Percentiles rank a stretch among this genome's conserved stretches.
Conservation (phyloP, 2,329 filamentous ascomycete genomes). For the Monosporascus cannonballus region DNA sequence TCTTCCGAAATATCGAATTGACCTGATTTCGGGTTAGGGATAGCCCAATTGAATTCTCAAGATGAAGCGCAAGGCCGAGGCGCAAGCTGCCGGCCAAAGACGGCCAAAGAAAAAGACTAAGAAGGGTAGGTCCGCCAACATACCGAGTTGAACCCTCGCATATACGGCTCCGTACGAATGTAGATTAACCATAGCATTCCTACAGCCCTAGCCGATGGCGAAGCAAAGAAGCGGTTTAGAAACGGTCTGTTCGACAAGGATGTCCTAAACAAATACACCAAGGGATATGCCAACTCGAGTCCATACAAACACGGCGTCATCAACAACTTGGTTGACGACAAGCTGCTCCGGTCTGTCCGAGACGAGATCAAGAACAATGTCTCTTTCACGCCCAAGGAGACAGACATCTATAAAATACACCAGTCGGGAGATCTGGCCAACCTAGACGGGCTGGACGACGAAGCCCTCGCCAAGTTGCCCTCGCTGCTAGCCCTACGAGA, state of each 20-base stretch:
- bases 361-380: slow-evolving; percentile 85
- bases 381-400: slow-evolving; percentile 96
- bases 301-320: slow-evolving; percentile 95
- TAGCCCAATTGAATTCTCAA: slow-evolving; percentile 20
- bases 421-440: slow-evolving; percentile 97
- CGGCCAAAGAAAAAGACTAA: slow-evolving; percentile 47
- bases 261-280: slow-evolving; percentile 52
- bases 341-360: slow-evolving; percentile 79
- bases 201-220: slow-evolving; percentile 41
- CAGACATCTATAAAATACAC: slow-evolving; percentile 99
- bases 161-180: not conserved
- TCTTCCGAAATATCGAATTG: no score
- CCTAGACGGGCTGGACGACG: slow-evolving; percentile 85
- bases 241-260: slow-evolving; percentile 58
- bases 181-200: slow-evolving; percentile 3
- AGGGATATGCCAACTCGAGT: slow-evolving; percentile 55
- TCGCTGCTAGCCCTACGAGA: slow-evolving; percentile 90
- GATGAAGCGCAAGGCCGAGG: slow-evolving; percentile 57
- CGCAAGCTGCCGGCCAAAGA: slow-evolving; percentile 35
- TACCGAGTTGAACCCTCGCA: not conserved
- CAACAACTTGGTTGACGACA: slow-evolving; percentile 68
- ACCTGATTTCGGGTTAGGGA: not conserved
- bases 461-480: slow-evolving; percentile 77
- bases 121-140: slow-evolving; percentile 26
- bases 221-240: slow-evolving; percentile 55